These are phyloP conservation scores for Plantago rigida DNA, from an alignment of 305 asterid species.

Conservation along the genomic window DNA sequence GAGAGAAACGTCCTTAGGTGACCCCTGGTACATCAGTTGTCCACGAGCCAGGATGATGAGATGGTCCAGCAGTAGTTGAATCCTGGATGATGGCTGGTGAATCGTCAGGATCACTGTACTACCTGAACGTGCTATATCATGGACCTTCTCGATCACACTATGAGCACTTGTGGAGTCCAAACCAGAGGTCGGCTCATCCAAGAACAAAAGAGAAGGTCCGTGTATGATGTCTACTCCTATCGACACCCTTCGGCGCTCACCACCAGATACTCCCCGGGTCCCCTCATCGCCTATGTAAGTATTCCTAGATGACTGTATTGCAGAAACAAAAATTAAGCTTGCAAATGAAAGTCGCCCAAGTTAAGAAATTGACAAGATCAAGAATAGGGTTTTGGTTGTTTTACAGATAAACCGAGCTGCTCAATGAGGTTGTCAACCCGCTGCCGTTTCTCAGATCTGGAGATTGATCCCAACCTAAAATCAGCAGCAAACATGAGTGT, in stretches of 20 bases:
- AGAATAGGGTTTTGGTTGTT: constrained; percentile 14
- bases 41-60: constrained; percentile 75
- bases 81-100: constrained; percentile 78
- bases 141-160: constrained; percentile 74
- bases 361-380: not conserved
- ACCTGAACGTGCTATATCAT: constrained; percentile 58
- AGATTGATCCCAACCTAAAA: constrained; percentile 48
- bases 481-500: constrained; percentile 86
- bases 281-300: constrained; percentile 89
- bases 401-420: constrained; percentile 51
- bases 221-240: constrained; percentile 82
- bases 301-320: constrained; percentile 51
- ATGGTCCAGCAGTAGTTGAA: constrained; percentile 62
- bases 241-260: constrained; percentile 78
- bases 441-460: constrained; percentile 40
- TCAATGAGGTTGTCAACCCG: constrained; percentile 55
- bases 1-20: constrained; percentile 56
- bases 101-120: constrained; percentile 78
- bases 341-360: not conserved
- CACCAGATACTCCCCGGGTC: constrained; percentile 74
- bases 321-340: not conserved
- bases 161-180: constrained; percentile 80
- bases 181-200: constrained; percentile 84
- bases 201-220: constrained; percentile 62
- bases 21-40: constrained; percentile 85